phyloP scores from a whole-genome alignment of 768 basidiomycete species.

The Myochromella boudieri region DNA sequence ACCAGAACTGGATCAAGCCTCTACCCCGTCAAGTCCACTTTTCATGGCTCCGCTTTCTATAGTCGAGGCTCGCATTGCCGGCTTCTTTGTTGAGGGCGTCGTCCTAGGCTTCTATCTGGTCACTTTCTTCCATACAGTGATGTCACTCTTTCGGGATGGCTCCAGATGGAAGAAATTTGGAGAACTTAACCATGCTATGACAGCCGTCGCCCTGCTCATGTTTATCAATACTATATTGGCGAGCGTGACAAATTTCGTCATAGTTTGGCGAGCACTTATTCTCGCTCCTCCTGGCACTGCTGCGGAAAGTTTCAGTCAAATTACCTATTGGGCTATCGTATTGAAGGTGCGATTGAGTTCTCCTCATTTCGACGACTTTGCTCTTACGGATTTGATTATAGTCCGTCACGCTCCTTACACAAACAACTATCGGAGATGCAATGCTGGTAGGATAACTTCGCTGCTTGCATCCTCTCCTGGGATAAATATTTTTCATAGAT shows the following conservation, averaged over 20 bases:
- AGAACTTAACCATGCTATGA: constrained; percentile 12
- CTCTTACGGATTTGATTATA: background rate
- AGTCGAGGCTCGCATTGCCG: constrained; percentile 1
- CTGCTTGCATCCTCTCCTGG: no score
- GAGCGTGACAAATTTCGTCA: constrained; percentile 1
- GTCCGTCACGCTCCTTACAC: constrained; percentile 13
- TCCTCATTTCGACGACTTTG: background rate
- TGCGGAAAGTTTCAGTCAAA: constrained; percentile 6
- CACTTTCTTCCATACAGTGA: constrained; percentile 7
- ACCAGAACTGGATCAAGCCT: no score
- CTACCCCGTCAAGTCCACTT: no score
- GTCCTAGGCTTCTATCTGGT: constrained; percentile 16
- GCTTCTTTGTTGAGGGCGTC: constrained; percentile 12
- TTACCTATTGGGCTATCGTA: constrained; percentile 16
- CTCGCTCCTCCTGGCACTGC: constrained; percentile 10
- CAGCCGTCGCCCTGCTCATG: constrained; percentile 5
- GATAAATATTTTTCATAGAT: constrained; percentile 2
- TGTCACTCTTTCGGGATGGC: constrained; percentile 1
- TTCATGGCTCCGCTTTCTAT: no score
- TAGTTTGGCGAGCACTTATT: constrained; percentile 15
- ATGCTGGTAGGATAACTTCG: constrained; percentile 15
- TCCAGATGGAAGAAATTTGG: constrained; percentile 1
- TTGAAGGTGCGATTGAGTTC: constrained; percentile 7
- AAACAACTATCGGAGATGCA: constrained; percentile 17
- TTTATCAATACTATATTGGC: constrained; percentile 12